Evolutionary conservation across 495 filamentous ascomycete species (phyloP), one percentile per base, ranked within the genome.

Genomic region (Aspergillus heteromorphus): DNA sequence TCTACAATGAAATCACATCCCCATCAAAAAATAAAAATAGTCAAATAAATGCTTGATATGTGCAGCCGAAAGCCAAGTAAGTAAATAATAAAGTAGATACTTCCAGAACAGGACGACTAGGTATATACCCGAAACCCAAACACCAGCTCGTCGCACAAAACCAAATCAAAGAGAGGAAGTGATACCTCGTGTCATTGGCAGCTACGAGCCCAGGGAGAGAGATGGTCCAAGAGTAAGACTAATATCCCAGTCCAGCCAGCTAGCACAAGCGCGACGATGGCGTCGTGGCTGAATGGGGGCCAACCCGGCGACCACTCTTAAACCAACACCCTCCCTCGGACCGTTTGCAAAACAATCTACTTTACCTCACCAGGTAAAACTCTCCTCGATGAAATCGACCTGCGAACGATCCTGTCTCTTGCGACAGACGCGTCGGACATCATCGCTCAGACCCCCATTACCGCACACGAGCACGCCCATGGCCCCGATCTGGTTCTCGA

Each of bases 401-500:
- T 83, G 84, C 31, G 78, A 76, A 40, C 63, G 53, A 41, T 77
- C 75, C 63, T 92, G 83, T 59, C 84, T 74, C 54, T 75, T 79
- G 41, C 91, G 77, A 41, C 88, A 84, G 13, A 89, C 87, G 13
- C 77, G 74, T 45, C 93, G 75, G 6, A 96, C 88, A 64, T 95
- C 89, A 65, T 97, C 92, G 20, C 84, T 85, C 59, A 97, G 68
- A 19, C 81, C 75, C 7, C 92, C 92, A 14, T 89, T 90, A 14
- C 92, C 92, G 57, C 92, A 96, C 14, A 95, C 88, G 20, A 85
- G 81, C 50, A 97, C 92, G n/a, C 81, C 86, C 86, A 96, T 91
- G 4, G 91, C 88, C 18, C 93, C 93, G 29, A 89, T 67, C 66
- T 89, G 87, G 54, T 82, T 79, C 61, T 83, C 79, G 17, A 88